Evolutionary conservation across 2,329 filamentous ascomycete species (phyloP), one percentile per base, ranked within the genome.

Genomic region (Alternaria consortialis): DNA sequence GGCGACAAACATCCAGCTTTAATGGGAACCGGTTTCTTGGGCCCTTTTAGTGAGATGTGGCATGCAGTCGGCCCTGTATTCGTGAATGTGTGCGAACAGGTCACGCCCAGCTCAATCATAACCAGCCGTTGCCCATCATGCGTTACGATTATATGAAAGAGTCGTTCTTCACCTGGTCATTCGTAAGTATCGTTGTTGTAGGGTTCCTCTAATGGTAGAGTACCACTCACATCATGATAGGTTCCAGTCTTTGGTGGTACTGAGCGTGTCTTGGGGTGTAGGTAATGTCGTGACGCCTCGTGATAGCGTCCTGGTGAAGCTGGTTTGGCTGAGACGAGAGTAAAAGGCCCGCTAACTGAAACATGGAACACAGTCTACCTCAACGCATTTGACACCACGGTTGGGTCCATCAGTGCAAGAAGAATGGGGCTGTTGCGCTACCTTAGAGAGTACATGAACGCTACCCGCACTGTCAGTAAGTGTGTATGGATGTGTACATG

Each of bases 151-250:
- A 74, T 43, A 51, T 75, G 4, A 74, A 77, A 51, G 74, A 77
- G 43, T 67, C 72, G 0, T 83, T 81, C 57, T 80, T 80, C 53
- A 78, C 80, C n/a, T 82, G 80, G 80, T 81, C 78, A 20, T 77
- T 81, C 23, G 74, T 59, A 13, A 55, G 51, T 12, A 50, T 8
- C 15, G 15, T 4, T 9, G 15, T 23, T 8, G n/a, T 50, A 11
- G 3, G 6, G 13, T 36, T 7, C 8, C 12, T 34, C 23, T 5
- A 4, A 11, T 27, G 43, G 25, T 8, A 11, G 31, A 13, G 2
- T 12, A 31, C 4, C 23, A 17, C 55, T 58, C 23, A 59, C n/a
- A 55, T 43, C 20, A 17, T 13, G 9, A 25, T 23, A 59, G 56
- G 51, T 78, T 7, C 81, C 81, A 6, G 53, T 82, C 15, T 78